Base-by-base conservation (phyloP, 495 filamentous ascomycete species). In the Neurospora tetraspora region DNA sequence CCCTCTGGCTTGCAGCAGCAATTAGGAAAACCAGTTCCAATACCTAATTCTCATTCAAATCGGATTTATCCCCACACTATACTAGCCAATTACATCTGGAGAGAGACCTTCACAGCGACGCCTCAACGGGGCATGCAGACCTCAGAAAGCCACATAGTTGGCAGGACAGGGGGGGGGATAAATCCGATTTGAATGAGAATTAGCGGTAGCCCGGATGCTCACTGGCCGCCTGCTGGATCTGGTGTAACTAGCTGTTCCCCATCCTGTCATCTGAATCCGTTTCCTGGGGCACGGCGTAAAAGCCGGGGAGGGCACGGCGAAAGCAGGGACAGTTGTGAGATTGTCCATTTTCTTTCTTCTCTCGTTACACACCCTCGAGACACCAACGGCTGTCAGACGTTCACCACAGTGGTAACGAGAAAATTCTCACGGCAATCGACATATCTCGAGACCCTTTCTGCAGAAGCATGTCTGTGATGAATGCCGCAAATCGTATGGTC, bases 201-300 rank as follows among this genome's bases (percentile, higher is more conserved):
- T 0, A 34, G 34, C 34, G n/a, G n/a, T n/a, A 36, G 53, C 27
- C 27, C 53, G 27, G 31, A 65, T 34, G 27, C 53, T 6, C 27
- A 65, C 27, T 65, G 53, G 14, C 27, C 20, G 40, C 31, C n/a
- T 75, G 72, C 72, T 37, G 39, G 69, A 75, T 73, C 72, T 73
- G 68, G 74, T 73, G 74, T 75, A 73, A 75, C 69, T 73, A 61
- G 11, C n/a, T 72, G 39, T 47, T 65, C 53, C 53, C 53, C 27
- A 14, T 16, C 47, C 11, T 69, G 74, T 70, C 74, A 71, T 73
- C 34, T 34, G 6, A 45, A 39, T 31, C 53, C 27, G 27, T 34
- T 65, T 65, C 27, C 27, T 65, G 27, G 53, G 31, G 27, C 53
- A 65, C 27, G 53, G 53, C 12, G 27, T 65, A 65, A 65, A 65